These are phyloP conservation scores for Arctostaphylos glauca DNA, from an alignment of 148 eudicot genomes.

Conservation along the genomic window DNA sequence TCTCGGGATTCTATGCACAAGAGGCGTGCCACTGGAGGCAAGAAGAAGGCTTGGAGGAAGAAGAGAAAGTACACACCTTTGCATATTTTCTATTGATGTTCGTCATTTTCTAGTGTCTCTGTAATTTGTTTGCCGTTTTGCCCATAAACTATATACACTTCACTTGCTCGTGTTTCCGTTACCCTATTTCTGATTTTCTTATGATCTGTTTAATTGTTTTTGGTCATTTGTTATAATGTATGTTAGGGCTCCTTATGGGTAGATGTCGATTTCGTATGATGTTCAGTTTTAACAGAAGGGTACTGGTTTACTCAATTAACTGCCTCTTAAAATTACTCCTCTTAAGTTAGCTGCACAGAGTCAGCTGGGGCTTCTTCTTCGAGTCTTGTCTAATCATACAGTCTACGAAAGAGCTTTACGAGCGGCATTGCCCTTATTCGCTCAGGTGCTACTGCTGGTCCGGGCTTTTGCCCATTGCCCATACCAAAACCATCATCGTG, in stretches of 20 bases:
- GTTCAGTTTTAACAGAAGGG: neutral
- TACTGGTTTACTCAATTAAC: neutral
- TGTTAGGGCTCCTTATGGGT: neutral
- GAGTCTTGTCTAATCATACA: too few species aligned
- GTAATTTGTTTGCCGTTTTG: neutral
- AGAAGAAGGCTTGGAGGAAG: conserved; percentile 77
- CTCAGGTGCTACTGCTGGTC: too few species aligned
- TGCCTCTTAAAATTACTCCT: neutral
- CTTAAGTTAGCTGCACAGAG: neutral
- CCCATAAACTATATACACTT: neutral
- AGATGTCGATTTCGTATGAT: neutral
- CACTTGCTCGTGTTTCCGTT: neutral
- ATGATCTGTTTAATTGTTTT: neutral
- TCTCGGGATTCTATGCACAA: conserved; percentile 72
- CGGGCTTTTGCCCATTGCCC: too few species aligned
- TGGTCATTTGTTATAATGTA: neutral
- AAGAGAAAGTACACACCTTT: conserved; percentile 44
- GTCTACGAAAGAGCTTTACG: too few species aligned
- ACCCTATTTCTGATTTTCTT: neutral
- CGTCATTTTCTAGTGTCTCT: neutral
- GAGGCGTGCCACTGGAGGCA: conserved; percentile 74
- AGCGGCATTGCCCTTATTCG: too few species aligned
- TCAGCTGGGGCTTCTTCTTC: too few species aligned
- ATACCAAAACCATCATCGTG: neutral
- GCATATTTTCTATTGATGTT: neutral